Conservation (phyloP, 2,329 filamentous ascomycete species). For the Hymenoscyphus scutula region DNA sequence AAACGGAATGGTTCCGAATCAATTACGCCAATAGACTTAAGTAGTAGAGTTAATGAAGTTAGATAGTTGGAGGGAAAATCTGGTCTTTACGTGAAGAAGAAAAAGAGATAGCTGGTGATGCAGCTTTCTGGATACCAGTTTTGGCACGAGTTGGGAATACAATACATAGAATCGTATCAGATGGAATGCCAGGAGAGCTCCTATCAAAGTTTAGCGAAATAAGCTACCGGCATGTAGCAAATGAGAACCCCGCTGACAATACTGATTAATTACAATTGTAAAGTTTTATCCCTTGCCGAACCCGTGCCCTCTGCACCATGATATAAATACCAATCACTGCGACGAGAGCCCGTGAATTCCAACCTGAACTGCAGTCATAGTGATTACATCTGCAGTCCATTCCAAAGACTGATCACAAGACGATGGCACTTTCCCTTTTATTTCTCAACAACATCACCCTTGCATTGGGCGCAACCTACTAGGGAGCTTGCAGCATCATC, state of each 20-base stretch:
- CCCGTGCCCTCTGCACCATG: too few species aligned
- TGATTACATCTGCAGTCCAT: conserved; percentile 16
- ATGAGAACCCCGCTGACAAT: too few species aligned
- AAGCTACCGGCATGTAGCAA: too few species aligned
- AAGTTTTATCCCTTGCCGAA: too few species aligned
- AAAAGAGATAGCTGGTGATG: not conserved
- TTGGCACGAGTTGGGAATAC: not conserved
- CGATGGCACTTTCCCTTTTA: conserved; percentile 16
- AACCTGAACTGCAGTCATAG: conserved; percentile 16
- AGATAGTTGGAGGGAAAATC: not conserved
- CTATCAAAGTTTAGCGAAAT: too few species aligned
- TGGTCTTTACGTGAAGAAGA: not conserved
- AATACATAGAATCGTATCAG: not conserved
- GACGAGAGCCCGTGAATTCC: not conserved
- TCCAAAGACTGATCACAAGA: conserved; percentile 16
- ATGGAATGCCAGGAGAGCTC: not conserved
- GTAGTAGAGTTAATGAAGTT: not conserved
- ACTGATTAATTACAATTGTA: too few species aligned
- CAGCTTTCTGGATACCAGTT: not conserved
- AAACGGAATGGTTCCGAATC: not conserved
- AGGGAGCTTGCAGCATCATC: conserved; percentile 14
- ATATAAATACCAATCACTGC: not conserved
- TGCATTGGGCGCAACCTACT: conserved; percentile 9
- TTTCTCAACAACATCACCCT: conserved; percentile 19
- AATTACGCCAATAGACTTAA: not conserved